Conservation (phyloP, 1,284 basidiomycete genomes). For the Cryptococcus sp. region DNA sequence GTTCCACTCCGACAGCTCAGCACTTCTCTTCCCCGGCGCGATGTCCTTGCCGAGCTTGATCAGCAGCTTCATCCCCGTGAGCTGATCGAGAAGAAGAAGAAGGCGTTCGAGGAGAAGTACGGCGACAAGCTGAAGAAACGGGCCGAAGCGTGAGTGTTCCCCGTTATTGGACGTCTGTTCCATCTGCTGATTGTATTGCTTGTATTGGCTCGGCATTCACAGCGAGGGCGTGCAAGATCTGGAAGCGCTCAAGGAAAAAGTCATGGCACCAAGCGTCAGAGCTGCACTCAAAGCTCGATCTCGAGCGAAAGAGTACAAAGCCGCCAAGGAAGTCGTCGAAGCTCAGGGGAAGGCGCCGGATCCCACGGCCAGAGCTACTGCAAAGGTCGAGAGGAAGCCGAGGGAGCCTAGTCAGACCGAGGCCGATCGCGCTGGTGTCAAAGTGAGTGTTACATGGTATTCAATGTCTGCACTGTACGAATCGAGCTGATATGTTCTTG, state of each 20-base stretch:
- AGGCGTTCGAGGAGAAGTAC: conserved; percentile 52
- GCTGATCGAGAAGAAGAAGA: conserved; percentile 46
- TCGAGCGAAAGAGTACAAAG: conserved; percentile 16
- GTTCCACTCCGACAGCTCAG: conserved; percentile 4
- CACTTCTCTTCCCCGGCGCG: conserved; percentile 11
- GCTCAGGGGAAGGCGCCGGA: background rate
- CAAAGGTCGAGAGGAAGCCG: conserved; percentile 12
- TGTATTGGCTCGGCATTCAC: background rate
- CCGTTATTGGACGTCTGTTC: background rate
- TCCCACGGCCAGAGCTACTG: background rate
- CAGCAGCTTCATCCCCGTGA: conserved; percentile 47
- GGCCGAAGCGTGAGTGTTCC: conserved; percentile 45
- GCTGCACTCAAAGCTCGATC: conserved; percentile 33
- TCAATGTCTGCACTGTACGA: background rate
- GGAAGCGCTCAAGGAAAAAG: conserved; percentile 51
- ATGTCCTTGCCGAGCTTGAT: conserved; percentile 38
- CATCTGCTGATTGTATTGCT: background rate
- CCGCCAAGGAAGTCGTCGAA: conserved; percentile 1
- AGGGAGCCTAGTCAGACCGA: conserved; percentile 30
- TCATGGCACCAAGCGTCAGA: conserved; percentile 37
- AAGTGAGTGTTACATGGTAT: conserved; percentile 33
- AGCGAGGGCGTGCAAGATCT: conserved; percentile 49
- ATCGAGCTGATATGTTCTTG: background rate
- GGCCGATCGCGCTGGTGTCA: conserved; percentile 49
- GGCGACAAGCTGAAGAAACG: conserved; percentile 49